These are phyloP conservation scores for Claviceps quebecensis DNA, from an alignment of 2,329 filamentous ascomycete genomes.

Conservation along the genomic window DNA sequence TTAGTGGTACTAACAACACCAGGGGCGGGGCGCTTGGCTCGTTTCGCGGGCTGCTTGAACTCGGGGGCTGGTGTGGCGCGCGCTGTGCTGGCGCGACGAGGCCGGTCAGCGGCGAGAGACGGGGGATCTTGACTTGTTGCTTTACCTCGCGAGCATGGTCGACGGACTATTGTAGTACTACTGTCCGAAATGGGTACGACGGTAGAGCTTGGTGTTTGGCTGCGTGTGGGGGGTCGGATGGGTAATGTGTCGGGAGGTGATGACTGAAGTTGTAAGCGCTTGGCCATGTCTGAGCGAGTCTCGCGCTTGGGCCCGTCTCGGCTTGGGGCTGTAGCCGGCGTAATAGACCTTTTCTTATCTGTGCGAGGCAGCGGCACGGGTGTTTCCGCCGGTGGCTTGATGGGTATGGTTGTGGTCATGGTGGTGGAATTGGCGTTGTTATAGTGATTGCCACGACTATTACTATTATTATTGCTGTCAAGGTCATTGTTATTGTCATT, in stretches of 20 bases:
- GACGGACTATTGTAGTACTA: conserved; percentile 22
- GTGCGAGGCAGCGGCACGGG: conserved; percentile 23
- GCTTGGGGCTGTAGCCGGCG: conserved; percentile 15
- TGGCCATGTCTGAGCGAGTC: conserved; percentile 29
- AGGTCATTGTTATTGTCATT: neutral
- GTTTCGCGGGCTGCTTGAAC: conserved; percentile 30
- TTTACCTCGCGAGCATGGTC: conserved; percentile 39
- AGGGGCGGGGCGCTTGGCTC: conserved; percentile 56
- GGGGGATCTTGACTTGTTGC: conserved; percentile 36
- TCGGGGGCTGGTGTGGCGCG: conserved; percentile 44
- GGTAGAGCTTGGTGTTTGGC: conserved; percentile 21
- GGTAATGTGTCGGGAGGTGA: conserved; percentile 4
- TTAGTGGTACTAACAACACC: conserved; percentile 53
- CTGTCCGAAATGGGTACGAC: conserved; percentile 18
- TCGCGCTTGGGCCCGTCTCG: conserved; percentile 26
- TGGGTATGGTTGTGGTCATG: conserved; percentile 15
- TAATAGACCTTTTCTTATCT: conserved; percentile 18
- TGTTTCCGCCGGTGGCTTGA: conserved; percentile 21
- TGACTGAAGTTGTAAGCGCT: conserved; percentile 25
- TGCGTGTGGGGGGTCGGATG: conserved; percentile 18
- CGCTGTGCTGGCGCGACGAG: conserved; percentile 42
- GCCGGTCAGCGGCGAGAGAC: conserved; percentile 36
- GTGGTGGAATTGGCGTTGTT: conserved; percentile 10
- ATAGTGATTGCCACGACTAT: neutral
- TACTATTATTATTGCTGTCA: neutral